These are phyloP conservation scores for Vanrija humicola DNA, from an alignment of 1,284 basidiomycete genomes.

Conservation along the genomic window DNA sequence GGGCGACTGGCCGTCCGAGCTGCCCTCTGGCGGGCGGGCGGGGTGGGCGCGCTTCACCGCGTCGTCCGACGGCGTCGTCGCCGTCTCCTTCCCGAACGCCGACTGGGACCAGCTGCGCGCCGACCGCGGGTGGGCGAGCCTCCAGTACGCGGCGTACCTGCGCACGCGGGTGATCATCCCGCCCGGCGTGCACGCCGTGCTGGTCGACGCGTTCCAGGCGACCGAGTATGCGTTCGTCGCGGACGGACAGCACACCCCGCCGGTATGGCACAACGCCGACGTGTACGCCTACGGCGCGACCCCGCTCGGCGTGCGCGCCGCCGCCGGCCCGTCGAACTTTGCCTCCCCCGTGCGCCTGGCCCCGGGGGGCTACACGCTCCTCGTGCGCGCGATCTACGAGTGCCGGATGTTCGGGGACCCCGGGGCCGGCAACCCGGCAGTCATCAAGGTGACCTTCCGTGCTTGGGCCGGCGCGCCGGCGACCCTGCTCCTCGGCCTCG, in stretches of 20 bases:
- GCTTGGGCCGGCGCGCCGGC: neutral
- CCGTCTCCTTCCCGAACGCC: neutral
- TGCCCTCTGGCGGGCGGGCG: constrained; percentile 29
- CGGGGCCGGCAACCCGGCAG: constrained; percentile 18
- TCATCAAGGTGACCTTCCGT: constrained; percentile 27
- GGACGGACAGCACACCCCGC: neutral
- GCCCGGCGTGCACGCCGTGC: constrained; percentile 4
- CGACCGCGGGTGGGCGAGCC: constrained; percentile 45
- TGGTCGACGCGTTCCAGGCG: constrained; percentile 36
- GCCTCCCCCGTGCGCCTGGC: constrained; percentile 25
- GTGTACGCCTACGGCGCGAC: constrained; percentile 38
- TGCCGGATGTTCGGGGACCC: constrained; percentile 46
- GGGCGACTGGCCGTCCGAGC: constrained; percentile 35
- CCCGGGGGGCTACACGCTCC: constrained; percentile 33
- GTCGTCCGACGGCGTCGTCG: constrained; percentile 7
- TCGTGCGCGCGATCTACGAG: constrained; percentile 42
- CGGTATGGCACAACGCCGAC: constrained; percentile 43
- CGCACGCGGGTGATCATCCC: constrained; percentile 26
- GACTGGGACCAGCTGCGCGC: constrained; percentile 41
- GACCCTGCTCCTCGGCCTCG: constrained; percentile 4
- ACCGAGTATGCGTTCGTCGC: constrained; percentile 43
- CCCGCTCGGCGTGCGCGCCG: constrained; percentile 3
- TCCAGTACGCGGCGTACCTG: constrained; percentile 38
- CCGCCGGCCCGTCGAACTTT: constrained; percentile 21
- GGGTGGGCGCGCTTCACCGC: constrained; percentile 32